These are phyloP conservation scores for Rhododendron mucronatum DNA, from an alignment of 148 eudicot species.

Conservation along the genomic window DNA sequence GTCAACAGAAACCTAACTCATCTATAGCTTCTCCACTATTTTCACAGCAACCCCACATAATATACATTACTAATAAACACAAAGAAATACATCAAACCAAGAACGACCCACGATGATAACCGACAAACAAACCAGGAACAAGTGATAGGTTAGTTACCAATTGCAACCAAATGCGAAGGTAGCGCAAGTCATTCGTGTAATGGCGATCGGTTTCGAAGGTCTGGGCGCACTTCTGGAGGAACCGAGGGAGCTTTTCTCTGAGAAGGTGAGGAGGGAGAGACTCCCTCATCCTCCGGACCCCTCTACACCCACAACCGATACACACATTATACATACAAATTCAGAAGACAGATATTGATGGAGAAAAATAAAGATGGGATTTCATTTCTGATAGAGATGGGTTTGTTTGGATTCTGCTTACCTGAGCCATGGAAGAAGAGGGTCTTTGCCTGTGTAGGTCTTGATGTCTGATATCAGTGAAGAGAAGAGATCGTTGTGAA, in stretches of 20 bases:
- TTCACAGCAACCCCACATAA: not conserved
- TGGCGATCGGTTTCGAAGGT: constrained; percentile 66
- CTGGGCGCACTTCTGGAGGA: constrained; percentile 89
- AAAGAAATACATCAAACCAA: not conserved
- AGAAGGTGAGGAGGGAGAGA: constrained; percentile 53
- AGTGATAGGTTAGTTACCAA: constrained; percentile 37
- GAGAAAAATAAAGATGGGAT: not conserved
- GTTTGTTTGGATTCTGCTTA: constrained; percentile 10
- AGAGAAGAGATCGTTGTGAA: constrained; percentile 50
- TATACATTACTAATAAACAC: not conserved
- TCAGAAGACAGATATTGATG: constrained; percentile 4
- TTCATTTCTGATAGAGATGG: not conserved
- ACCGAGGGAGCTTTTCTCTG: constrained; percentile 79
- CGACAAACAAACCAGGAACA: not conserved
- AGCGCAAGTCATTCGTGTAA: constrained; percentile 70
- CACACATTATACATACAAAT: not conserved
- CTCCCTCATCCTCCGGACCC: constrained; percentile 64
- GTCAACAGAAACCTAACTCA: not conserved
- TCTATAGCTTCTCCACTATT: not conserved
- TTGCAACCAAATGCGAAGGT: constrained; percentile 85
- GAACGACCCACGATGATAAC: not conserved
- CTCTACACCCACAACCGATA: constrained; percentile 34
- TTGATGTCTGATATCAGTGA: constrained; percentile 74
- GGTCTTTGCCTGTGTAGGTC: constrained; percentile 71
- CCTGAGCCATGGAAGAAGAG: constrained; percentile 96